A percentile compares a stretch with the other conserved stretches of the same genome.
phyloP scores from a whole-genome alignment of 345 rosid species.

The Cardamine resedifolia region DNA sequence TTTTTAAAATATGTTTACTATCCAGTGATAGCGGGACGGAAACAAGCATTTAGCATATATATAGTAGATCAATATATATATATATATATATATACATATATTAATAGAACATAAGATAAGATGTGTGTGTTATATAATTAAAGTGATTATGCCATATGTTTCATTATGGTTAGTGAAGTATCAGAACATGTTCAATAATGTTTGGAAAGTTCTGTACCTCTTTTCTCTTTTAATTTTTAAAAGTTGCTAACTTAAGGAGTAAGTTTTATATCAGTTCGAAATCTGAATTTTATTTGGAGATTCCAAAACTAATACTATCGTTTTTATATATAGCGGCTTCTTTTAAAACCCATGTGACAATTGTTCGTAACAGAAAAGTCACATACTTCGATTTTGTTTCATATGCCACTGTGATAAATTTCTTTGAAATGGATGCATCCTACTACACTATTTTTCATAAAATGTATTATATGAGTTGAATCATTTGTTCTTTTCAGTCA shows the following conservation, averaged over 20 bases:
- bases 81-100: slow-evolving; percentile 1
- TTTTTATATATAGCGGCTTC: background rate
- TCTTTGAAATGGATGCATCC: background rate
- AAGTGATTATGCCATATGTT: slow-evolving; percentile 30
- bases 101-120: slow-evolving; percentile 14
- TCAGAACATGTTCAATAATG: slow-evolving; percentile 36
- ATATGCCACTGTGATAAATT: background rate
- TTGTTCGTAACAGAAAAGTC: background rate
- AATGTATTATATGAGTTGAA: background rate
- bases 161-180: slow-evolving; percentile 30
- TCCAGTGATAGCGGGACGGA: background rate
- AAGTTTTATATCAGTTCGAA: slow-evolving; percentile 19
- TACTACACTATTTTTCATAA: background rate
- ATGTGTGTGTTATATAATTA: slow-evolving; percentile 24
- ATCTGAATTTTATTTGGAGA: background rate
- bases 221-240: slow-evolving; percentile 15
- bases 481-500: background rate
- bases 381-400: background rate
- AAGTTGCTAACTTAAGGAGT: slow-evolving; percentile 34
- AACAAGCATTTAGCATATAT: slow-evolving; percentile 14
- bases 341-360: background rate
- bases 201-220: slow-evolving; percentile 30
- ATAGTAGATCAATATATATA: background rate
- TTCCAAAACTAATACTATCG: background rate
- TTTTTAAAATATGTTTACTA: background rate